These are phyloP conservation scores for Aschersonia sp. DNA, from an alignment of 2,329 filamentous ascomycete species.

Conservation along the genomic window DNA sequence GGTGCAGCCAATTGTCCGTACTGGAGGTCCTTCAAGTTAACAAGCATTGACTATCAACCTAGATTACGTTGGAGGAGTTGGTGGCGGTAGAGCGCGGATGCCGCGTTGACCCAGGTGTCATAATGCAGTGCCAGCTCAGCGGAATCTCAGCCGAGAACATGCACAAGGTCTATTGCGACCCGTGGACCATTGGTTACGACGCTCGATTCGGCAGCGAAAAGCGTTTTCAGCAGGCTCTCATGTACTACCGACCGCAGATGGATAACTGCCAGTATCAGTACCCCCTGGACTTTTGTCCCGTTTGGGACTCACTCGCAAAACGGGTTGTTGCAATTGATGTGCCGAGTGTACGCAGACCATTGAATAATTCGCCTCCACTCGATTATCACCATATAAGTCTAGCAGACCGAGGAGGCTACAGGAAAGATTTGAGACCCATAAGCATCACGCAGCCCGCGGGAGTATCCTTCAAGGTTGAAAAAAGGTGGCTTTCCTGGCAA, in stretches of 20 bases:
- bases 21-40: no score
- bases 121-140: slow-evolving; percentile 70
- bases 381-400: slow-evolving; percentile 70
- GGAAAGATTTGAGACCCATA: slow-evolving; percentile 70
- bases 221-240: slow-evolving; percentile 79
- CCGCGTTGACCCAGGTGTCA: slow-evolving; percentile 64
- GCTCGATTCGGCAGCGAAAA: slow-evolving; percentile 69
- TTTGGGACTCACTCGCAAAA: slow-evolving; percentile 69
- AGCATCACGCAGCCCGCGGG: slow-evolving; percentile 81
- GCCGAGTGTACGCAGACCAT: slow-evolving; percentile 46
- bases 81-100: slow-evolving; percentile 61
- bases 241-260: slow-evolving; percentile 81
- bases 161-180: slow-evolving; percentile 93
- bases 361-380: slow-evolving; percentile 56
- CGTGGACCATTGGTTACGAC: slow-evolving; percentile 92
- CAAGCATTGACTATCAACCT: not conserved
- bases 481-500: slow-evolving; percentile 69
- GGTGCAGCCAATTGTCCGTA: slow-evolving; percentile 56
- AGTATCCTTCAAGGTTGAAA: slow-evolving; percentile 68
- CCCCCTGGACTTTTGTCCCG: slow-evolving; percentile 86
- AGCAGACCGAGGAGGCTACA: slow-evolving; percentile 59
- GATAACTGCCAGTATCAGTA: slow-evolving; percentile 87
- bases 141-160: slow-evolving; percentile 29
- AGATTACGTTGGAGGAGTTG: slow-evolving; percentile 82
- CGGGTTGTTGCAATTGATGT: slow-evolving; percentile 60